Conservation (phyloP, 108 stramenopile species). For the Mayamaea pseudoterrestris region DNA sequence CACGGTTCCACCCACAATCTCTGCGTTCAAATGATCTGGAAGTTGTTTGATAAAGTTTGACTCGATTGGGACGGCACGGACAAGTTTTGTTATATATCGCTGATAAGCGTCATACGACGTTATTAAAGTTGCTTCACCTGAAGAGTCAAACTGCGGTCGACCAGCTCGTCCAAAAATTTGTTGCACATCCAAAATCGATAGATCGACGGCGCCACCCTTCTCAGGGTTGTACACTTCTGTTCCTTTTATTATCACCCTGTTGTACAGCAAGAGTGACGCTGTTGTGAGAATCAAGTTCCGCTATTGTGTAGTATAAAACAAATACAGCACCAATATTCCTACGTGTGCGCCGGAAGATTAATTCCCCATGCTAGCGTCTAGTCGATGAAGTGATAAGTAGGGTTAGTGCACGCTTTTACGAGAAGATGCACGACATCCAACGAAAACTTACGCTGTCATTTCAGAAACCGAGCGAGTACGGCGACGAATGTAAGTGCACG, state of each 20-base stretch:
- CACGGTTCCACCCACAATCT: conserved; percentile 95
- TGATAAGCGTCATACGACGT: conserved; percentile 84
- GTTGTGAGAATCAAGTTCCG: conserved; percentile 69
- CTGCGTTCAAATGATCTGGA: conserved; percentile 97
- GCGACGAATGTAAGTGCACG: neutral
- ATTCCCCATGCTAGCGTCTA: conserved; percentile 96
- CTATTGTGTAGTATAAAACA: neutral
- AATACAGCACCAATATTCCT: too few species aligned
- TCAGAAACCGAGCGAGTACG: too few species aligned
- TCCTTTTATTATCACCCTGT: conserved; percentile 96
- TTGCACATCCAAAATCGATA: conserved; percentile 94
- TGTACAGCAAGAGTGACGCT: too few species aligned
- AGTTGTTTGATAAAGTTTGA: conserved; percentile 87
- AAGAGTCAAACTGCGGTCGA: conserved; percentile 83
- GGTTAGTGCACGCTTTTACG: too few species aligned
- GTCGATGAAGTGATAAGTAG: too few species aligned
- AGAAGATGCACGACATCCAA: too few species aligned
- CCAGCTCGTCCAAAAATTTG: conserved; percentile 84
- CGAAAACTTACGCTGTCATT: too few species aligned
- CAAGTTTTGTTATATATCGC: conserved; percentile 89
- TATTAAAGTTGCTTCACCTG: conserved; percentile 94
- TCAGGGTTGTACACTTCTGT: conserved; percentile 99
- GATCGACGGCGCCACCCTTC: conserved; percentile 88
- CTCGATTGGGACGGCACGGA: conserved; percentile 91
- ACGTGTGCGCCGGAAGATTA: conserved; percentile 92